Conservation (phyloP, 2,329 filamentous ascomycete genomes). For the Penicillium sp. region DNA sequence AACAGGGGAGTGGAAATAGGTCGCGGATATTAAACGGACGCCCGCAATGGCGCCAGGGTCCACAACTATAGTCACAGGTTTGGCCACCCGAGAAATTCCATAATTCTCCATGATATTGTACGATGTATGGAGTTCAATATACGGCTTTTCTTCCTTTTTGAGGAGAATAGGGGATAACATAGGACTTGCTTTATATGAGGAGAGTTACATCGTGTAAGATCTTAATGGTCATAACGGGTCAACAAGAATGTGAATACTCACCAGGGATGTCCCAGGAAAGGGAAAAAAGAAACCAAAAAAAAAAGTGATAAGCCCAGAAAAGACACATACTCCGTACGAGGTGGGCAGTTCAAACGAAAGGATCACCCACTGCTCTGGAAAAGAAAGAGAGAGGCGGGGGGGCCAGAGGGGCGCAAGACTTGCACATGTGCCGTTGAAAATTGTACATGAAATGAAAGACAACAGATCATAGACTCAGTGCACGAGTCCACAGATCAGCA, state of each 20-base stretch:
- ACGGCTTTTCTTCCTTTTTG: background rate
- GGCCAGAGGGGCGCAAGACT: background rate
- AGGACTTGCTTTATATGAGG: too few species aligned
- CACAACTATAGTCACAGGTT: conserved; percentile 16
- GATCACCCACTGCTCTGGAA: background rate
- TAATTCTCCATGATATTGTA: background rate
- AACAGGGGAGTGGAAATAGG: conserved; percentile 32
- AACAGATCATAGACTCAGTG: conserved; percentile 1
- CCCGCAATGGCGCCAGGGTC: conserved; percentile 18
- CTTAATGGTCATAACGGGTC: conserved; percentile 16
- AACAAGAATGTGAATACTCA: background rate
- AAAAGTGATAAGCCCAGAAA: background rate
- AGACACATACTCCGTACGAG: background rate
- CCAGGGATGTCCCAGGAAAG: background rate
- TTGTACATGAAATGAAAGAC: background rate
- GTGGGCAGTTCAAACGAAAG: background rate
- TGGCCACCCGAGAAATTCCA: conserved; percentile 6
- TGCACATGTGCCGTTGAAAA: background rate
- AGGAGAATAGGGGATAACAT: background rate
- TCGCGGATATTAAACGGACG: conserved; percentile 24
- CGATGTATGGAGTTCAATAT: background rate
- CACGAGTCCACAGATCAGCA: conserved; percentile 9
- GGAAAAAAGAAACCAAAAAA: background rate
- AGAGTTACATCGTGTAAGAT: background rate
- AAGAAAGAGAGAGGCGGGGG: background rate